phyloP scores from a whole-genome alignment of 176 grass and related monocot species.

The Ampelocalamus luodianensis region DNA sequence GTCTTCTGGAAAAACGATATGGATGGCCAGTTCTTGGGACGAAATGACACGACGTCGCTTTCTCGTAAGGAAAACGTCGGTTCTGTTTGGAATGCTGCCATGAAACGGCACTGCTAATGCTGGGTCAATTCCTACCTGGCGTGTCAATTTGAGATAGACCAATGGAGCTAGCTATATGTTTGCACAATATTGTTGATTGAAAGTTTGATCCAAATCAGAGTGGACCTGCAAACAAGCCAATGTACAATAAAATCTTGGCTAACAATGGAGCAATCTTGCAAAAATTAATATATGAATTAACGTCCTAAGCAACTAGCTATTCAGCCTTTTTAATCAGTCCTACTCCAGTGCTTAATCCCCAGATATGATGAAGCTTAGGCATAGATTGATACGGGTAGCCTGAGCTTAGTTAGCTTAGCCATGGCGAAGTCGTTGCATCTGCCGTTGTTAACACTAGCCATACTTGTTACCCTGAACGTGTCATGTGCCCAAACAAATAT shows the following conservation, averaged over 20 bases:
- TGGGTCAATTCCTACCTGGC: background rate
- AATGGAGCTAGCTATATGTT: too few relatives aligned
- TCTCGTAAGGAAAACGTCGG: background rate
- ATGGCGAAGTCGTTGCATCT: background rate
- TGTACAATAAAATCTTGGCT: background rate
- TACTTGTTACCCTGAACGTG: background rate
- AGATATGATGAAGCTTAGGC: background rate
- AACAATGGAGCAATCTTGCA: background rate
- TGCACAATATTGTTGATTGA: background rate
- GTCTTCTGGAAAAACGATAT: too few relatives aligned
- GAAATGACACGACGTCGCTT: background rate
- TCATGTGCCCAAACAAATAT: slow-evolving; percentile 21
- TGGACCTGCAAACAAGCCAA: background rate
- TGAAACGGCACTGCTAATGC: background rate
- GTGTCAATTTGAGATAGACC: too few relatives aligned
- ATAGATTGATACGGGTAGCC: too few relatives aligned
- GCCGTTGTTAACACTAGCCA: background rate
- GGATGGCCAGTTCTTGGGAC: too few relatives aligned
- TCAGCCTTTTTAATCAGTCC: too few relatives aligned
- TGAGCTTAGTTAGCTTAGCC: background rate
- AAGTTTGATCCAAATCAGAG: background rate
- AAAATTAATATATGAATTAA: too few relatives aligned
- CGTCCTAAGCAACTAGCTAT: too few relatives aligned
- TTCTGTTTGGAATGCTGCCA: background rate
- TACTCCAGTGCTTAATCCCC: too few relatives aligned